Evolutionary conservation across 2,329 filamentous ascomycete species (phyloP).

Genomic region (Trichoderma semiorbis): DNA sequence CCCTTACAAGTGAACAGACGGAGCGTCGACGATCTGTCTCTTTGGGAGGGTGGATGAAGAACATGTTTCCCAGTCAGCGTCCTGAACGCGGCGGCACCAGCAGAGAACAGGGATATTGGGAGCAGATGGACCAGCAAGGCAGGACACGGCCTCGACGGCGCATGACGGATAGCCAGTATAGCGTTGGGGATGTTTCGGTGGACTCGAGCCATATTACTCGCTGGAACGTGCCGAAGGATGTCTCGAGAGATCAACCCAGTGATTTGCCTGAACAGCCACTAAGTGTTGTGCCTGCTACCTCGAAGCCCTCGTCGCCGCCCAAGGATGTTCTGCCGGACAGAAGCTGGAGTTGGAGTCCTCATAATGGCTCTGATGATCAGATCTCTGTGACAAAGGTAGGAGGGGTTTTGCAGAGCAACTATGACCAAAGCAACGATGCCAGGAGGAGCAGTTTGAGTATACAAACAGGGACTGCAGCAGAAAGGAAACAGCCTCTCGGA

Average conservation of each 20-base stretch:
- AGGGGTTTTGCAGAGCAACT: neutral
- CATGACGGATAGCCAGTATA: conserved; percentile 20
- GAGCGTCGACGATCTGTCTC: conserved; percentile 25
- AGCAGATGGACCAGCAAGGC: conserved; percentile 21
- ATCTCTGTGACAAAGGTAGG: conserved; percentile 10
- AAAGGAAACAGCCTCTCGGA: neutral
- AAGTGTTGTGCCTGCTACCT: neutral
- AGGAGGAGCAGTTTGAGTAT: neutral
- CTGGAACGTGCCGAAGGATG: conserved; percentile 36
- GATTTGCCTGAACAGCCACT: neutral
- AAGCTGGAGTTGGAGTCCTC: conserved; percentile 24
- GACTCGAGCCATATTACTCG: conserved; percentile 32
- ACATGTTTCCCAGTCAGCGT: conserved; percentile 46
- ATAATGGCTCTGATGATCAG: conserved; percentile 14
- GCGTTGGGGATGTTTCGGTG: conserved; percentile 21
- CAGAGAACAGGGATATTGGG: conserved; percentile 34
- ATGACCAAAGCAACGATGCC: neutral
- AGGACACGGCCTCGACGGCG: conserved; percentile 1
- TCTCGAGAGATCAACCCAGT: conserved; percentile 15
- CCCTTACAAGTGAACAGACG: too few relatives aligned
- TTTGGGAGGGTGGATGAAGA: conserved; percentile 41
- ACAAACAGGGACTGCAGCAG: neutral
- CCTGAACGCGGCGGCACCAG: conserved; percentile 50
- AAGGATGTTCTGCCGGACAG: neutral
- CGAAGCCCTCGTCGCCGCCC: neutral